A percentile compares a stretch with the other conserved stretches of the same genome.
These are phyloP conservation scores for Fusarium nanum DNA, from an alignment of 2,329 filamentous ascomycete genomes.

Conservation along the genomic window DNA sequence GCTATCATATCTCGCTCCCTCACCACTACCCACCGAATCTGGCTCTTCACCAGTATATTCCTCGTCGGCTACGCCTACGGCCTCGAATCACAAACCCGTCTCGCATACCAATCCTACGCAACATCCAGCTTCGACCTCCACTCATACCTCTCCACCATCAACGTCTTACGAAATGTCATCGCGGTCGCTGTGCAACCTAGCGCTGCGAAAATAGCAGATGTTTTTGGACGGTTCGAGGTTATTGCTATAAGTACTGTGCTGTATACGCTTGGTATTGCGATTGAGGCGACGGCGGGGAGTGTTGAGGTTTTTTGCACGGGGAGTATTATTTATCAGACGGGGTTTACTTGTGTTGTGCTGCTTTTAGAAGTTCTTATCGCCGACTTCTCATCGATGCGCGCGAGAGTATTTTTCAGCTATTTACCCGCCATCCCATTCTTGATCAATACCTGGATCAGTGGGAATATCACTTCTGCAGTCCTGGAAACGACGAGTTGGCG, in stretches of 20 bases:
- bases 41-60: constrained; percentile 68
- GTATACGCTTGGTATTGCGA: constrained; percentile 64
- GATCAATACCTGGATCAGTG: constrained; percentile 73
- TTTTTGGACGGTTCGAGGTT: constrained; percentile 71
- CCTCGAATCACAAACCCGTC: constrained; percentile 64
- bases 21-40: constrained; percentile 58
- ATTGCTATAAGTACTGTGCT: constrained; percentile 66
- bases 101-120: constrained; percentile 66
- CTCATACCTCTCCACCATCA: constrained; percentile 68
- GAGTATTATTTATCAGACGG: constrained; percentile 67
- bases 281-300: constrained; percentile 62
- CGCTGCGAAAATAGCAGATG: constrained; percentile 70
- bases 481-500: constrained; percentile 64
- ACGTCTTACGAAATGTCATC: constrained; percentile 68
- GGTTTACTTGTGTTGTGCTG: constrained; percentile 68
- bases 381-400: constrained; percentile 69
- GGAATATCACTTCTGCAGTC: constrained; percentile 65
- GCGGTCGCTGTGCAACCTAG: constrained; percentile 69
- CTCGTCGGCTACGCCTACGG: constrained; percentile 70
- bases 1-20: constrained; percentile 62
- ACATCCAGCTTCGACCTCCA: constrained; percentile 64
- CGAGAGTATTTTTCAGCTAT: constrained; percentile 71
- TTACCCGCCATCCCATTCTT: constrained; percentile 70
- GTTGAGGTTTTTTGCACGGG: constrained; percentile 65
- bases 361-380: constrained; percentile 71